Evolutionary conservation across 495 filamentous ascomycete species (phyloP), one percentile per base, ranked within the genome.

Genomic region (Extremus antarcticus): DNA sequence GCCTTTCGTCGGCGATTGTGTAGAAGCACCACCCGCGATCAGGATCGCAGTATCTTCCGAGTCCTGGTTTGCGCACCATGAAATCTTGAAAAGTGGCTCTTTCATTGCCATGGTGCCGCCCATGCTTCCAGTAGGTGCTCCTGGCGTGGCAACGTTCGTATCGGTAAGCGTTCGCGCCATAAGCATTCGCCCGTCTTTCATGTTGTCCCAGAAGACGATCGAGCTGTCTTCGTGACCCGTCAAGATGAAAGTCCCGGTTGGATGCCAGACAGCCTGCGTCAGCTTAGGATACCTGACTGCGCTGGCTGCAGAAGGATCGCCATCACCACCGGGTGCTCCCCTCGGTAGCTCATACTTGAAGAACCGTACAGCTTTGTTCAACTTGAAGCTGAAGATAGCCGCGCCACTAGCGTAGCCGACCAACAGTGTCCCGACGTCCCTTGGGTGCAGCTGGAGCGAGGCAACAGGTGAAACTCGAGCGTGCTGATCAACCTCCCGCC

Each of bases 61-160:
- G 53, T 95, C 90, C 56, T 82, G 77, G 63, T 92, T 94, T 20
- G 85, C 86, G 70, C 92, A 97, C 94, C 94, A 98, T 10, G 81
- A 76, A 38, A 95, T 76, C 53, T 80, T 79, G 47, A 80, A 78
- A 47, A 92, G 80, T 9, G 91, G 89, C 32, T 84, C 76, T 64
- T 82, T 83, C 47, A 81, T 59, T 54, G 80, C 69, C 61, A 79
- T 66, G 50, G 67, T 69, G 21, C 73, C 74, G 8, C 38, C 47
- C 11, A 48, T 65, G 22, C 70, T 67, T 10, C 69, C 70, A 7
- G 74, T 72, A 32, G 74, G 70, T 25, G 67, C 62, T 21, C 76
- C 75, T 13, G 81, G 79, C 38, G 77, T 73, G 53, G 94, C 76
- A 39, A 98, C 68, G 62, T 86, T 78, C 1, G 76, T 77, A 43